phyloP scores from a whole-genome alignment of 441 rosid species.

The Brassica balearica region DNA sequence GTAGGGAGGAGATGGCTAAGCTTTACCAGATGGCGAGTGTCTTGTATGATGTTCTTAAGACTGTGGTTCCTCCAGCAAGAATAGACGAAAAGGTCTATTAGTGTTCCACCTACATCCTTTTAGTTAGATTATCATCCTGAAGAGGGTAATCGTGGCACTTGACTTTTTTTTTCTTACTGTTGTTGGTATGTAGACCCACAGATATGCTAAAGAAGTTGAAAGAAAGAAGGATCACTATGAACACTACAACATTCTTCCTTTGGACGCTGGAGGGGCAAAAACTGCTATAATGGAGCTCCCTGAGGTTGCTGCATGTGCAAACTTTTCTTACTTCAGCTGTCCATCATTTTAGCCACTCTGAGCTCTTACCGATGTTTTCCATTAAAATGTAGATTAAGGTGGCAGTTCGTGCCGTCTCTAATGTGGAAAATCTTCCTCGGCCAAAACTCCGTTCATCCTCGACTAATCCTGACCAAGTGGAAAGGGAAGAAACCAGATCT shows the following conservation, averaged over 20 bases:
- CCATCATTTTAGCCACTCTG: conserved; percentile 25
- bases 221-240: conserved; percentile 65
- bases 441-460: conserved; percentile 46
- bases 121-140: conserved; percentile 10
- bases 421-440: conserved; percentile 73
- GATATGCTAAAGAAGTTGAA: conserved; percentile 78
- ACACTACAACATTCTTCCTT: conserved; percentile 88
- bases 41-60: conserved; percentile 77
- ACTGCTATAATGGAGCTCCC: conserved; percentile 88
- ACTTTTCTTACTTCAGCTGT: conserved; percentile 24
- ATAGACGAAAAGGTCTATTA: conserved; percentile 67
- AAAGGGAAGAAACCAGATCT: conserved; percentile 55
- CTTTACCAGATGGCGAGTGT: conserved; percentile 82
- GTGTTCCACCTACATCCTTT: conserved; percentile 12
- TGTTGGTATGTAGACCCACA: conserved; percentile 55
- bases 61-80: conserved; percentile 58
- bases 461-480: conserved; percentile 43
- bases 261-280: conserved; percentile 70
- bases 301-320: conserved; percentile 62
- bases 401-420: conserved; percentile 71
- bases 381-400: conserved; percentile 71
- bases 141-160: conserved; percentile 24
- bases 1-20: conserved; percentile 96
- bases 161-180: conserved; percentile 2
- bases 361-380: conserved; percentile 33